Conservation (phyloP, 495 filamentous ascomycete genomes). For the Aspergillus steynii region DNA sequence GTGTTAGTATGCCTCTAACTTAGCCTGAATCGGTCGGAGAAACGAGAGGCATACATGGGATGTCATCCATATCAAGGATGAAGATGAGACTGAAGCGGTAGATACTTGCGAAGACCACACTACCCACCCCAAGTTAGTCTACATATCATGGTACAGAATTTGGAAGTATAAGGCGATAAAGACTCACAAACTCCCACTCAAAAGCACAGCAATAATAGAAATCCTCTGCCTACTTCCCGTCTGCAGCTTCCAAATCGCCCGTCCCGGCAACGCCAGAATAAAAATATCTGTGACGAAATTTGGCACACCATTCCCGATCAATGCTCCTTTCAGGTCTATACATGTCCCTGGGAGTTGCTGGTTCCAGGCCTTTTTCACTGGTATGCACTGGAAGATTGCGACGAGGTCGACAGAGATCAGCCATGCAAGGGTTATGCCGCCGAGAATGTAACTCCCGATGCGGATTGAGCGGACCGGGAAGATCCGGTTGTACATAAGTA, state of each 20-base stretch:
- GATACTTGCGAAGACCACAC: slow-evolving; percentile 19
- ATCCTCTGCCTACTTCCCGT: slow-evolving; percentile 6
- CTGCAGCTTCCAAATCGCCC: slow-evolving; percentile 12
- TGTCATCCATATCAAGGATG: slow-evolving; percentile 11
- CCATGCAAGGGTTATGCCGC: slow-evolving; percentile 14
- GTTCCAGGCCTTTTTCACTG: slow-evolving; percentile 8
- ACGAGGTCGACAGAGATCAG: slow-evolving; percentile 13
- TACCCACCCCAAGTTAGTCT: background rate
- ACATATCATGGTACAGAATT: background rate
- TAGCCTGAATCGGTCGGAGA: background rate
- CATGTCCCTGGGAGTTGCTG: slow-evolving; percentile 5
- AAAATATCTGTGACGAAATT: slow-evolving; percentile 14
- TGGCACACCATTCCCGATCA: slow-evolving; percentile 13
- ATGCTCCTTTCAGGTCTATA: slow-evolving; percentile 9
- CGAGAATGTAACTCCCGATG: slow-evolving; percentile 11
- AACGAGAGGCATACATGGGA: slow-evolving; percentile 10
- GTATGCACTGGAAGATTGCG: slow-evolving; percentile 16
- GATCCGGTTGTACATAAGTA: slow-evolving; percentile 15
- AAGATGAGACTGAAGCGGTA: slow-evolving; percentile 25
- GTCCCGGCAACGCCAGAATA: slow-evolving; percentile 9
- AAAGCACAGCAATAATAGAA: slow-evolving; percentile 9
- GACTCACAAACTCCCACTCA: slow-evolving; percentile 11
- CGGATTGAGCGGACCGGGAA: slow-evolving; percentile 10
- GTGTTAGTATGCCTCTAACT: background rate
- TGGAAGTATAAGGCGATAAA: background rate